phyloP scores from a whole-genome alignment of 169 alveolate genomes.

The Toxoplasma gondii region DNA sequence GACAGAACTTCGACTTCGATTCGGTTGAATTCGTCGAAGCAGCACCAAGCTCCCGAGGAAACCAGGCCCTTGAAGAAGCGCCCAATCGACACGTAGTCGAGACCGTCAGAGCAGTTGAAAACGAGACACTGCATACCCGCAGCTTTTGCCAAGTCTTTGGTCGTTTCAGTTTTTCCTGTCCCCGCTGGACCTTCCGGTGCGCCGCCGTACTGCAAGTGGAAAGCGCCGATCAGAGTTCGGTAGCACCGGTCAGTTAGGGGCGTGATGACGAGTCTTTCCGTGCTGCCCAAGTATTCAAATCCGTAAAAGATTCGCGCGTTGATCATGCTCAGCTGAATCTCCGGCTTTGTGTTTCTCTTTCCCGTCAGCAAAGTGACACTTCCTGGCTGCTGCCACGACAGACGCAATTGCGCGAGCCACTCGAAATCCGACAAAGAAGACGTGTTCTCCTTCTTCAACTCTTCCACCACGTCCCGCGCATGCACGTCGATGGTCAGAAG shows the following conservation, averaged over 20 bases:
- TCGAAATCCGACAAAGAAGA: slow-evolving; percentile 82
- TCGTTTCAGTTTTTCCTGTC: slow-evolving; percentile 98
- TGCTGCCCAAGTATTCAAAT: slow-evolving; percentile 91
- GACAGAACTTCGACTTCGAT: slow-evolving; percentile 92
- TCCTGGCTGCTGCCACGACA: slow-evolving; percentile 78
- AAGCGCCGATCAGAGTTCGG: slow-evolving; percentile 91
- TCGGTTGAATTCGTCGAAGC: slow-evolving; percentile 95
- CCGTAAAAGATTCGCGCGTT: slow-evolving; percentile 89
- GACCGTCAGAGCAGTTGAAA: slow-evolving; percentile 95
- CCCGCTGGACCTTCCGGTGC: slow-evolving; percentile 97
- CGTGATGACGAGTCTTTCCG: slow-evolving; percentile 91
- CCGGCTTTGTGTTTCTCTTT: slow-evolving; percentile 67
- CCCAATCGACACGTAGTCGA: slow-evolving; percentile 94
- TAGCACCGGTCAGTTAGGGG: slow-evolving; percentile 92
- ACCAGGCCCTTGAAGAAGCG: slow-evolving; percentile 93
- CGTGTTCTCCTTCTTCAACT: slow-evolving; percentile 69
- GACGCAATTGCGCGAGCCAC: slow-evolving; percentile 91
- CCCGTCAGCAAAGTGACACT: slow-evolving; percentile 12
- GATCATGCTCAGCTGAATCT: slow-evolving; percentile 75
- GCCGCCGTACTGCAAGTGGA: slow-evolving; percentile 91
- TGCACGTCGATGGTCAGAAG: slow-evolving; percentile 86
- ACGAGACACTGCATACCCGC: slow-evolving; percentile 94
- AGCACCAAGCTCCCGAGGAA: slow-evolving; percentile 94
- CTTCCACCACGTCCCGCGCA: slow-evolving; percentile 83
- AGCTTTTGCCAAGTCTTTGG: slow-evolving; percentile 94